Evolutionary conservation across 331 rosid species (phyloP), one percentile per base, ranked within the genome.

Genomic region (Phaseolus coccineus): DNA sequence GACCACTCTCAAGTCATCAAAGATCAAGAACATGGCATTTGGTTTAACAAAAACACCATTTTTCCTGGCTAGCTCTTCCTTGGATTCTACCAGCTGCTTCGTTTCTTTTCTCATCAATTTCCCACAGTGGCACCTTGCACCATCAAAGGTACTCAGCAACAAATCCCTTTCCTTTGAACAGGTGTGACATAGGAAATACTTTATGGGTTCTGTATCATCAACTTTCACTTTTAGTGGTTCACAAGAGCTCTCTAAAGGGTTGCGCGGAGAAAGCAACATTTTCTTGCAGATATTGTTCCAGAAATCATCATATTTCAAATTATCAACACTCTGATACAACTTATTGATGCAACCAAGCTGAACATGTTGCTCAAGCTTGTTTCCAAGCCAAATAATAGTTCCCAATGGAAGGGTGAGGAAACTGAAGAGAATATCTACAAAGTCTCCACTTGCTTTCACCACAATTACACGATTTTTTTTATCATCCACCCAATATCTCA

Each of bases 401-500:
- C 66, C 66, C 66, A 28, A 28, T 2, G 66, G 84, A 65, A 74
- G 80, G 16, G 76, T 73, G 2, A 81, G 47, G 33, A 74, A 66
- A 22, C 76, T 73, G 35, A 74, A 57, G 46, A 81, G 80, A 74
- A 42, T 8, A 46, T 74, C 69, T 1, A 81, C 2, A 0, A 74
- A 74, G 14, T 74, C 71, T 15, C 44, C 76, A 10, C 27, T 31
- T 74, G 76, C 68, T 69, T 83, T 81, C 1, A 48, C 79, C 2
- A 80, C 16, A 50, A 82, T 28, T 3, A 82, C 50, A 4, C 7
- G 11, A 2, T 66, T 71, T 5, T 47, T 61, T n/a, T 4, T 61
- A 47, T 42, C 58, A 46, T 83, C 87, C 16, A 82, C 71, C 48
- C 80, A 71, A 3, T 58, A 68, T 46, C 5, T 76, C 87, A 82